These are phyloP conservation scores for Pseudoscleropodium purum DNA, from an alignment of 225 moss, liverwort and hornwort species.

Conservation along the genomic window DNA sequence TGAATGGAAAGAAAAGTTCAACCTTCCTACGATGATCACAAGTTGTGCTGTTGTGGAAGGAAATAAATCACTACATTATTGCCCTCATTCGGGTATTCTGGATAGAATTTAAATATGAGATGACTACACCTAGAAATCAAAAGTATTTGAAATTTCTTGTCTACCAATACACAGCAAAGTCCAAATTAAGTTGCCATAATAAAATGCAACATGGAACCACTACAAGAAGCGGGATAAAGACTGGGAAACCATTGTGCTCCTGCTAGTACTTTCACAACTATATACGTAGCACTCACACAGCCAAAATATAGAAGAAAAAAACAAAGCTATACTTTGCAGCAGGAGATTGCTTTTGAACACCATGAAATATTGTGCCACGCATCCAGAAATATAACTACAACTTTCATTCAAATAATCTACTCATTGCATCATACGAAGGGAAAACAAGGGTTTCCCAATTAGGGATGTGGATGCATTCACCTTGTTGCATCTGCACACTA, in stretches of 20 bases:
- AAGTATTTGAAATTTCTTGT: not conserved
- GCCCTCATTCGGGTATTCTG: not conserved
- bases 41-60: no score
- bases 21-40: not conserved
- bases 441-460: not conserved
- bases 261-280: not conserved
- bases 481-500: slow-evolving; percentile 99
- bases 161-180: not conserved
- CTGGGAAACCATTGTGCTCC: not conserved
- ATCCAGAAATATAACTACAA: not conserved
- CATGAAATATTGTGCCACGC: not conserved
- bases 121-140: not conserved
- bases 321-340: not conserved
- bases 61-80: not conserved
- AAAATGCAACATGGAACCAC: not conserved
- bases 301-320: not conserved
- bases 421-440: not conserved
- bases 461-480: slow-evolving; percentile 13
- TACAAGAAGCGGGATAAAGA: not conserved
- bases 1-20: not conserved
- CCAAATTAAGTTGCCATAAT: not conserved
- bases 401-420: not conserved
- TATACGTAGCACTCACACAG: not conserved
- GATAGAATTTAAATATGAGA: not conserved
- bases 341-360: not conserved